These are phyloP conservation scores for Pseudoneurospora amorphoporcata DNA, from an alignment of 495 filamentous ascomycete species.

Conservation along the genomic window DNA sequence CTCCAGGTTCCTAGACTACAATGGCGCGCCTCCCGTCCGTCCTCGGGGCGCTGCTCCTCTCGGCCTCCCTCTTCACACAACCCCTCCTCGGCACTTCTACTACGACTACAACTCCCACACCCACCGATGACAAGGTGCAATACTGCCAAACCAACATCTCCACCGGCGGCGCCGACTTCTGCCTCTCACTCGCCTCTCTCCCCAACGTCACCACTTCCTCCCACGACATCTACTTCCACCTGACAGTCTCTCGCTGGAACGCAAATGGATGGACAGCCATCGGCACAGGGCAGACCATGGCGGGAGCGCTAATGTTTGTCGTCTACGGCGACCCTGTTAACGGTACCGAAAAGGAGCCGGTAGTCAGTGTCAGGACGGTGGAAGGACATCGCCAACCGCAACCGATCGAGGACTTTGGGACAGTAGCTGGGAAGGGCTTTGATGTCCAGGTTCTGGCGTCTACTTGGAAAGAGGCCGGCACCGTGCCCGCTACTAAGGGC, in stretches of 20 bases:
- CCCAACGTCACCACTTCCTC: conserved; percentile 13
- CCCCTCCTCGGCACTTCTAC: neutral
- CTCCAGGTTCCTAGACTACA: neutral
- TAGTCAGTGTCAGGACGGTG: conserved; percentile 18
- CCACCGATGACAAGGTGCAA: conserved; percentile 4
- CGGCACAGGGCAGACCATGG: conserved; percentile 19
- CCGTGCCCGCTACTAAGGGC: neutral
- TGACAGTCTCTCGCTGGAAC: conserved; percentile 10
- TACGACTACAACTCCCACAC: neutral
- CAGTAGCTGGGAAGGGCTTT: neutral
- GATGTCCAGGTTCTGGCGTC: neutral
- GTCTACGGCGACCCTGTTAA: conserved; percentile 20
- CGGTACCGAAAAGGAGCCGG: conserved; percentile 2
- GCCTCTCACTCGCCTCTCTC: conserved; percentile 9
- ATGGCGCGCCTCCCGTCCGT: neutral
- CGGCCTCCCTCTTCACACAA: neutral
- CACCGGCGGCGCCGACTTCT: conserved; percentile 17
- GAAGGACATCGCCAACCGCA: conserved; percentile 18
- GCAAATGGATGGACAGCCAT: conserved; percentile 20
- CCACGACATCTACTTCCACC: conserved; percentile 13
- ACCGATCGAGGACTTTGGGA: neutral
- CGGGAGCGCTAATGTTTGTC: conserved; percentile 21
- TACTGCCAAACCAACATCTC: conserved; percentile 16
- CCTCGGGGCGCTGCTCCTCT: neutral
- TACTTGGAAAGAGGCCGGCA: neutral